Evolutionary conservation across 129 eudicot species (phyloP).

Genomic region (Flaveria bidentis): DNA sequence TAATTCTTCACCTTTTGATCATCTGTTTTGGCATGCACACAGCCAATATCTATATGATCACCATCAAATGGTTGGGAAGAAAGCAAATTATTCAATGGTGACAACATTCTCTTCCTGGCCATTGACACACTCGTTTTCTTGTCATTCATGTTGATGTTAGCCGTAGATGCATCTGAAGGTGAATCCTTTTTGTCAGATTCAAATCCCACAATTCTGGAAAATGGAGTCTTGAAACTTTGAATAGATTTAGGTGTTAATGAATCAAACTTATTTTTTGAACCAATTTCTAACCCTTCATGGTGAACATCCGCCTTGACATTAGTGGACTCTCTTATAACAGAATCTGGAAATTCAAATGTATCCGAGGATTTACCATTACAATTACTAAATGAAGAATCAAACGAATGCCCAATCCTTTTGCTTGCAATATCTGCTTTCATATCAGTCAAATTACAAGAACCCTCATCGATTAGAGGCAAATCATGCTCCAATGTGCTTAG

Average conservation of each 20-base stretch:
- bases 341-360: slow-evolving; percentile 33
- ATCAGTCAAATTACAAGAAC: slow-evolving; percentile 39
- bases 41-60: slow-evolving; percentile 50
- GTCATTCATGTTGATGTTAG: slow-evolving; percentile 25
- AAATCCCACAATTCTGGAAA: slow-evolving; percentile 72
- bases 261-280: slow-evolving; percentile 35
- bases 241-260: slow-evolving; percentile 33
- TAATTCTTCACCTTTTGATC: slow-evolving; percentile 39
- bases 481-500: slow-evolving; percentile 34
- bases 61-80: slow-evolving; percentile 42
- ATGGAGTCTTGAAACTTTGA: slow-evolving; percentile 42
- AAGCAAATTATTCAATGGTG: slow-evolving; percentile 54
- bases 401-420: slow-evolving; percentile 29
- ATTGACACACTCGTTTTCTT: slow-evolving; percentile 40
- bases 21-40: slow-evolving; percentile 27
- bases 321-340: slow-evolving; percentile 29
- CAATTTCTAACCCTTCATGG: slow-evolving; percentile 16
- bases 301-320: slow-evolving; percentile 33
- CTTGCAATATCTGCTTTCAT: slow-evolving; percentile 29
- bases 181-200: slow-evolving; percentile 40
- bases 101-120: slow-evolving; percentile 64
- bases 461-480: slow-evolving; percentile 34
- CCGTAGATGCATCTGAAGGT: slow-evolving; percentile 23
- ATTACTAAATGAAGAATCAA: slow-evolving; percentile 38
- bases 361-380: slow-evolving; percentile 35